Base-by-base conservation (phyloP, 2,329 filamentous ascomycete genomes). In the Mycocentrospora acerina region DNA sequence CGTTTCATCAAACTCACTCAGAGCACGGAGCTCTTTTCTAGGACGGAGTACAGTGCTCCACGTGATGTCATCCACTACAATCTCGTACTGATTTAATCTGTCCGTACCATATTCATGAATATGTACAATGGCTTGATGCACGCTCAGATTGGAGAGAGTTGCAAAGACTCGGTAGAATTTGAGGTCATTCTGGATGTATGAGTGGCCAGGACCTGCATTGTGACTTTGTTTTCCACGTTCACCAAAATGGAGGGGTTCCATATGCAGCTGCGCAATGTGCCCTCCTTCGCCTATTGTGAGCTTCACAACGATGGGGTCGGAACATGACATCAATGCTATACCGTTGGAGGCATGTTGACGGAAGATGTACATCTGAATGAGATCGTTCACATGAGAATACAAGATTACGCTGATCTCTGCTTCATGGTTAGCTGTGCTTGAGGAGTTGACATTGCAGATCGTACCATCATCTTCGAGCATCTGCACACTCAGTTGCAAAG, bases 401-500 rank as follows among this genome's bases (percentile, higher is more conserved):
- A 69, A 19, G 5, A 68, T 28, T 2, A 69, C 44, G 32, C 57
- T 37, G 6, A 40, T 51, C 16, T 64, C 66, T 66, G 19, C 10
- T 29, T 32, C 3, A 4, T 2, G 6, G 27, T 60, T 22, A 60
- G 48, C 16, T 9, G n/a, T 7, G 17, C 7, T 3, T 10, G n/a
- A 22, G 16, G 24, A n/a, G 12, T n/a, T 16, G 8, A 8, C 5
- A 17, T 24, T 13, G 25, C 4, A 7, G 28, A 11, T 22, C 29
- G 37, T 59, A 71, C 67, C 59, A 32, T 67, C 48, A 5, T 64
- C 60, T 15, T 58, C 49, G 4, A 45, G 38, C 16, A 46, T 36
- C n/a, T 55, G 56, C 3, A 62, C 32, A 24, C 46, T 48, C 11
- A 73, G 39, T 14, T 65, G 66, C 22, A 82, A 58, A 19, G 73